Evolutionary conservation across 192 early-diverging fungal species (phyloP).

Genomic region (Oehlia diaphana): DNA sequence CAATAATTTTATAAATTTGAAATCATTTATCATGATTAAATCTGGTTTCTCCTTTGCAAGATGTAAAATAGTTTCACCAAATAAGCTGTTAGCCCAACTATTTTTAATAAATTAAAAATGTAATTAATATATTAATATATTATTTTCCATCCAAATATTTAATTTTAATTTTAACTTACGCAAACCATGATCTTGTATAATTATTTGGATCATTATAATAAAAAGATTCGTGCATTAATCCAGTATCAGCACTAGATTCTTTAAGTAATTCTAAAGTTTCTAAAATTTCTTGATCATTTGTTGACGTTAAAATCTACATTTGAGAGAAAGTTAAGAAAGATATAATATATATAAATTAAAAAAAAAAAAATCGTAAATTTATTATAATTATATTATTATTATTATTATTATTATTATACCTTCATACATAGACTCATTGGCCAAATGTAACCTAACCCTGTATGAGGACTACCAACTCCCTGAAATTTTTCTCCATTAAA

Average conservation of each 20-base stretch:
- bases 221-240: conserved; percentile 3
- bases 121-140: too few species aligned
- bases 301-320: conserved; percentile 12
- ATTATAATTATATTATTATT: too few species aligned
- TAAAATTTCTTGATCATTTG: conserved; percentile 8
- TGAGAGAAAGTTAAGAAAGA: too few species aligned
- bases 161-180: conserved; percentile 10
- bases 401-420: background rate
- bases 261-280: background rate
- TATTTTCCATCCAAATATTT: too few species aligned
- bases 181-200: conserved; percentile 6
- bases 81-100: conserved; percentile 8
- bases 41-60: conserved; percentile 7
- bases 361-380: background rate
- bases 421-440: conserved; percentile 10
- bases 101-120: too few species aligned
- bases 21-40: background rate
- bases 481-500: conserved; percentile 43
- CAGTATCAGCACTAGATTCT: background rate
- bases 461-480: conserved; percentile 7
- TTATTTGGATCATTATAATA: conserved; percentile 21
- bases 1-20: background rate
- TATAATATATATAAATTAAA: too few species aligned
- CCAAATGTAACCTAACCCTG: conserved; percentile 20
- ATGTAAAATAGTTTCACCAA: conserved; percentile 3